These are phyloP conservation scores for Elongisporangium prolatum DNA, from an alignment of 352 stramenopile species.

Conservation along the genomic window DNA sequence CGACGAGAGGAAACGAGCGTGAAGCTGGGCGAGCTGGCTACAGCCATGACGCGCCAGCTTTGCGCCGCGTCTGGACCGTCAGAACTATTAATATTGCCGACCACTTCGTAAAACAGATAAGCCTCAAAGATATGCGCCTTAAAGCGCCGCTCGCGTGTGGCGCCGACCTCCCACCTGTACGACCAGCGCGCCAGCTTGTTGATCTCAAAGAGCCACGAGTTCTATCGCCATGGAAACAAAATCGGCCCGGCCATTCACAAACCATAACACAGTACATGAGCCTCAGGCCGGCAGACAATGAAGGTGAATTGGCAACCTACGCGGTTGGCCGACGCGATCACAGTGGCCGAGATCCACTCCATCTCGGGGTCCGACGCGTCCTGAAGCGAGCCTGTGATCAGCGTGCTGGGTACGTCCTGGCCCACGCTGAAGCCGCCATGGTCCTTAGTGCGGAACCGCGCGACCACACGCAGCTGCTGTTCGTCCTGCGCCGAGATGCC, in stretches of 20 bases:
- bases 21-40: not conserved
- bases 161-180: slow-evolving; percentile 6
- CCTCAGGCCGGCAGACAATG: too few relatives aligned
- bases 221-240: not conserved
- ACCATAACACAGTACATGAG: too few relatives aligned
- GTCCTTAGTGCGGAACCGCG: slow-evolving; percentile 2
- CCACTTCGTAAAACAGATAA: slow-evolving; percentile 1
- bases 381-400: not conserved
- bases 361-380: not conserved
- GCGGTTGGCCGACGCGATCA: slow-evolving; percentile 3
- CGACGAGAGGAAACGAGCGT: not conserved
- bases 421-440: not conserved
- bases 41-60: not conserved
- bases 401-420: not conserved
- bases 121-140: slow-evolving; percentile 6
- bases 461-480: not conserved
- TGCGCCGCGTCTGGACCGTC: not conserved
- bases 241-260: too few relatives aligned
- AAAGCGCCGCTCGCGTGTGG: slow-evolving; percentile 2
- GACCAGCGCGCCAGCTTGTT: slow-evolving; percentile 3
- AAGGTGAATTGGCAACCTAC: not conserved
- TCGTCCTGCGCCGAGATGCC: not conserved
- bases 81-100: not conserved
- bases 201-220: slow-evolving; percentile 6
- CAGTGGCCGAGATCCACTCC: slow-evolving; percentile 1